A percentile compares a stretch with the other conserved stretches of the same genome.
Conservation (phyloP, 768 basidiomycete species). For the Chalciporus chontae region DNA sequence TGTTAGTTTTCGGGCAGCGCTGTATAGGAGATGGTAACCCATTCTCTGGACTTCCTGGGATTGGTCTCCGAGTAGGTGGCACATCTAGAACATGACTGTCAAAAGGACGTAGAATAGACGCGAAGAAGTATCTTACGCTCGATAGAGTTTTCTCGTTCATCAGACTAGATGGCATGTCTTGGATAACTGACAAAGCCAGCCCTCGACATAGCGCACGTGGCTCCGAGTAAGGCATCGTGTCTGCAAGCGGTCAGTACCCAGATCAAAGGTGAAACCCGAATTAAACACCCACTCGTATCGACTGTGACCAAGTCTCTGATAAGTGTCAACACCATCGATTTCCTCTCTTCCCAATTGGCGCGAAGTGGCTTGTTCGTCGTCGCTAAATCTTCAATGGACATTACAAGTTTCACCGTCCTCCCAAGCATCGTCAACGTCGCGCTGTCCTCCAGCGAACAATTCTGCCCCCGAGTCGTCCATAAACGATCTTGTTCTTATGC, state of each 20-base stretch:
- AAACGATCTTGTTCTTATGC: background rate
- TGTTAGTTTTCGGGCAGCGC: slow-evolving; percentile 70
- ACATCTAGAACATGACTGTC: slow-evolving; percentile 53
- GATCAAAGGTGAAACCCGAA: background rate
- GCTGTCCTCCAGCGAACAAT: slow-evolving; percentile 55
- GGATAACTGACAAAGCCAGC: slow-evolving; percentile 64
- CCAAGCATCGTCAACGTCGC: slow-evolving; percentile 59
- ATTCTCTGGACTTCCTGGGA: slow-evolving; percentile 68
- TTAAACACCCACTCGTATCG: slow-evolving; percentile 43
- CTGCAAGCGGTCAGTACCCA: slow-evolving; percentile 3
- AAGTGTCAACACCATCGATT: slow-evolving; percentile 48
- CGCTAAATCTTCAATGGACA: slow-evolving; percentile 65
- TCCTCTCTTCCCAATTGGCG: slow-evolving; percentile 62
- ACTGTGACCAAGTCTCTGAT: slow-evolving; percentile 59
- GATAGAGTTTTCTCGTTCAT: slow-evolving; percentile 62
- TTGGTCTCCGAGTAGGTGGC: slow-evolving; percentile 68
- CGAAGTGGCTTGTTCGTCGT: slow-evolving; percentile 70
- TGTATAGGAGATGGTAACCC: slow-evolving; percentile 68
- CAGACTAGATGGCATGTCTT: slow-evolving; percentile 59
- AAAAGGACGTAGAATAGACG: background rate
- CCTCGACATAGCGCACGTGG: slow-evolving; percentile 69
- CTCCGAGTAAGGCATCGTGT: slow-evolving; percentile 34
- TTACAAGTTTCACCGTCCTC: slow-evolving; percentile 65
- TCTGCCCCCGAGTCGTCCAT: slow-evolving; percentile 40
- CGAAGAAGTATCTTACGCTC: slow-evolving; percentile 40